A percentile compares a stretch with the other conserved stretches of the same genome.
Conservation (phyloP, 1,284 basidiomycete species). For the Marasmius fiardii region DNA sequence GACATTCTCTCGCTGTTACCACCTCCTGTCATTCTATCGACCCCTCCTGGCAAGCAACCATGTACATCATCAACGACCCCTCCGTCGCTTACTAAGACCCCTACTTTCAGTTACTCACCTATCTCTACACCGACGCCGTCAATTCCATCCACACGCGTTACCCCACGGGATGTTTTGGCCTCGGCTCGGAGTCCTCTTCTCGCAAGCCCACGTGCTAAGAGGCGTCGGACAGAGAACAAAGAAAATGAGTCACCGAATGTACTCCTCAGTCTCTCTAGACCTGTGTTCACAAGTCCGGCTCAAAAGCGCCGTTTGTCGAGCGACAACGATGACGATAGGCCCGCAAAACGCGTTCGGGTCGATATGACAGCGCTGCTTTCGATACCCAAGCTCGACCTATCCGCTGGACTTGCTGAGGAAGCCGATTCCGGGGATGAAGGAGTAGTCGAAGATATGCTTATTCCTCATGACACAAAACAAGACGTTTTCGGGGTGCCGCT, state of each 20-base stretch:
- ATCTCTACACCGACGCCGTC: slow-evolving; percentile 19
- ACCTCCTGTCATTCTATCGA: slow-evolving; percentile 4
- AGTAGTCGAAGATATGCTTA: background rate
- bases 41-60: slow-evolving; percentile 1
- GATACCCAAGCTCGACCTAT: slow-evolving; percentile 4
- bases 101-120: slow-evolving; percentile 18
- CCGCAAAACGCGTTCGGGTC: slow-evolving; percentile 28
- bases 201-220: slow-evolving; percentile 19
- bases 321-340: slow-evolving; percentile 24
- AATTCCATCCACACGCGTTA: background rate
- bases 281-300: background rate
- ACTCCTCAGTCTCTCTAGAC: background rate
- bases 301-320: slow-evolving; percentile 33
- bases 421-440: slow-evolving; percentile 6
- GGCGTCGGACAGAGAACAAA: slow-evolving; percentile 30
- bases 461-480: background rate
- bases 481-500: background rate
- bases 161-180: background rate
- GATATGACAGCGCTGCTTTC: slow-evolving; percentile 1
- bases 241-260: slow-evolving; percentile 26
- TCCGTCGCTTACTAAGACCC: background rate
- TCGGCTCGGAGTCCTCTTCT: slow-evolving; percentile 14
- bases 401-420: background rate
- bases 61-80: background rate
- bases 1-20: background rate